Conservation (phyloP, 768 basidiomycete genomes). For the Macrocybe gigantea region DNA sequence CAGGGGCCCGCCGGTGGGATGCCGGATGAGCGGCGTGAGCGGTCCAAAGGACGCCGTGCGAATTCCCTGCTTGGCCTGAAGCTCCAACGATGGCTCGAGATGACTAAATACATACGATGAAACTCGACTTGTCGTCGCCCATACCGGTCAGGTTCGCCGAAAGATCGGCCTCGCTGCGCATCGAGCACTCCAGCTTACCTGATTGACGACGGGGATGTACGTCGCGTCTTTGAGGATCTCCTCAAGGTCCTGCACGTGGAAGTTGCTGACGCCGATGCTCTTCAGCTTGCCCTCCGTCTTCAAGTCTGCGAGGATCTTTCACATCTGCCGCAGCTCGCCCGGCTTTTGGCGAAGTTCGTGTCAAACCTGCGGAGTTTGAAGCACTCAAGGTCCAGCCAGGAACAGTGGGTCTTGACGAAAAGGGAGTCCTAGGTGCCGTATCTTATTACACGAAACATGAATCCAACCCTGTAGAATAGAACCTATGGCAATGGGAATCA, state of each 20-base stretch:
- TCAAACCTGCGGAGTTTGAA: no score
- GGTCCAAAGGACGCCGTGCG: slow-evolving; percentile 30
- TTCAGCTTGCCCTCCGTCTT: slow-evolving; percentile 33
- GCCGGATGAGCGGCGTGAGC: slow-evolving; percentile 30
- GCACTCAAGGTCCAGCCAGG: no score
- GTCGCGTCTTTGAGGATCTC: slow-evolving; percentile 35
- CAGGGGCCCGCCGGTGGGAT: slow-evolving; percentile 29
- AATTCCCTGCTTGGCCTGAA: slow-evolving; percentile 31
- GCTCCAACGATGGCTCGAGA: slow-evolving; percentile 24
- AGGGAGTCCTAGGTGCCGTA: no score
- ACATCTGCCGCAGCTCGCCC: slow-evolving; percentile 26
- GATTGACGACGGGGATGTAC: slow-evolving; percentile 49
- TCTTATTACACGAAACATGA: no score
- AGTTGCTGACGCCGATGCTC: slow-evolving; percentile 51
- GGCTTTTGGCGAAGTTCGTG: neutral
- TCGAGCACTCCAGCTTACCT: slow-evolving; percentile 22
- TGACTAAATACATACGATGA: slow-evolving; percentile 27
- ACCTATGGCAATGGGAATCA: no score
- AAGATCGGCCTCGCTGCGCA: no score
- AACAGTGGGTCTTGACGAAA: no score
- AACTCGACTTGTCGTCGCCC: slow-evolving; percentile 23
- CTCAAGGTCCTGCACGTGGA: slow-evolving; percentile 38
- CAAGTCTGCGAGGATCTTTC: slow-evolving; percentile 48
- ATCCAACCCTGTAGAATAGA: no score
- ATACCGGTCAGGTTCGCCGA: neutral